Percentiles rank a stretch among this genome's conserved stretches.
Evolutionary conservation across 768 basidiomycete genomes (phyloP).

Genomic region (Hygrophorus pudorinus): DNA sequence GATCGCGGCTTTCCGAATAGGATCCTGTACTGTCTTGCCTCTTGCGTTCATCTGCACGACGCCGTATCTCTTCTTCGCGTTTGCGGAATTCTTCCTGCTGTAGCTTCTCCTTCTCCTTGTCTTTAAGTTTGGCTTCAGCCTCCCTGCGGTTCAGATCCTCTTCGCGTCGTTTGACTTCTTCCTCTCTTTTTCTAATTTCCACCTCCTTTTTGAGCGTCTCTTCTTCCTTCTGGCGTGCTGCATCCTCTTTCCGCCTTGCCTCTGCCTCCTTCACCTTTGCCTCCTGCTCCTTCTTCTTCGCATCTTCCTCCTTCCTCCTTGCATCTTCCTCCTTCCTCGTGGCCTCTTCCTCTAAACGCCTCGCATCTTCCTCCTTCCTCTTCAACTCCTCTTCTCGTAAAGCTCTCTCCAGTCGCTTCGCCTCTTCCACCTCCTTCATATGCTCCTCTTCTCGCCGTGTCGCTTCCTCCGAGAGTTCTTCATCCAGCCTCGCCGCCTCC

Average conservation of each 20-base stretch:
- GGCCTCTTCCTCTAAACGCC: slow-evolving; percentile 17
- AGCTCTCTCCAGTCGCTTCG: slow-evolving; percentile 9
- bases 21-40: slow-evolving; percentile 30
- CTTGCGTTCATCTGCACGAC: slow-evolving; percentile 35
- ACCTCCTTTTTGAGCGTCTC: slow-evolving; percentile 17
- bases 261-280: slow-evolving; percentile 20
- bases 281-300: slow-evolving; percentile 17
- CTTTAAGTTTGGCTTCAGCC: slow-evolving; percentile 21
- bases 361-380: slow-evolving; percentile 11
- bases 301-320: slow-evolving; percentile 18
- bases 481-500: slow-evolving; percentile 1
- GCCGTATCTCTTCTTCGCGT: slow-evolving; percentile 33
- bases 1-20: neutral
- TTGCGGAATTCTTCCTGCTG: slow-evolving; percentile 28
- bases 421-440: slow-evolving; percentile 11
- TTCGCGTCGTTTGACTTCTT: slow-evolving; percentile 17
- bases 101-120: slow-evolving; percentile 19
- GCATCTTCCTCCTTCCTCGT: slow-evolving; percentile 12
- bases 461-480: slow-evolving; percentile 14
- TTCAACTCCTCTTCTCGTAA: slow-evolving; percentile 14
- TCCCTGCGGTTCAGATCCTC: slow-evolving; percentile 18
- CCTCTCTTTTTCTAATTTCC: slow-evolving; percentile 19
- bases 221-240: slow-evolving; percentile 15
- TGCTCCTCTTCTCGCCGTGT: neutral
- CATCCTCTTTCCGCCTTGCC: slow-evolving; percentile 12